Base-by-base conservation (phyloP, 768 basidiomycete species). In the Fistulinella prunicolor region DNA sequence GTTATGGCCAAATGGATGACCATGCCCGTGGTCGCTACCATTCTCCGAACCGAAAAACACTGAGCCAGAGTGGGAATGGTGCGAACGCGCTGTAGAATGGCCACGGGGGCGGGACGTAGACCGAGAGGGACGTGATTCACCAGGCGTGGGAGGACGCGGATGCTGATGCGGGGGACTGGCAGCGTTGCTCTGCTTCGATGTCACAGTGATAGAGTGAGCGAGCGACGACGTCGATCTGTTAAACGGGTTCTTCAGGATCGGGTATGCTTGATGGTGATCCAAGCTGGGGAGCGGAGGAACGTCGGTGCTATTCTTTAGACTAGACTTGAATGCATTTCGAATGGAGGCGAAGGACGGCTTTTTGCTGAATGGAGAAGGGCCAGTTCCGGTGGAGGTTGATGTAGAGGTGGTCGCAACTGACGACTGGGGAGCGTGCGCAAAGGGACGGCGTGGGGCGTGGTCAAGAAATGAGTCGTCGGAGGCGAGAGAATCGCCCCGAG, bases 291-390 rank as follows among this genome's bases (percentile, higher is more conserved):
- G 72, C n/a, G 89, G 88, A 20, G 89, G 90, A 6, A 83, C 71
- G n/a, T 84, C 81, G 42, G 64, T 72, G 45, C 67, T 73, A 59
- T 78, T 88, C 46, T 76, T 75, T 5, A 58, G 38, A 38, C 56
- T 54, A 38, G 78, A 80, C 66, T 88, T 92, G 76, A 93, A 91
- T 4, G 89, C 89, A 62, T 90, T 90, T 34, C 88, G 82, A 50
- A 93, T 81, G 14, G 88, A 91, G 2, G 89, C 89, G 50, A 93
- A 91, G 0, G 89, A 92, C 3, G 86, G 66, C 58, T 93, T 93
- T 71, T 89, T 89, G 36, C 80, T 72, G 60, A 89, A 86, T 1
- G 81, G 73, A n/a, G 80, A 68, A 37, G 58, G 54, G 29, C 41
- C 44, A 8, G 57, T 29, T 21, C 44, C 47, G 2, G 53, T 43